Percentiles rank a stretch among this genome's conserved stretches.
Evolutionary conservation across 768 basidiomycete genomes (phyloP).

Genomic region (Boletus huronensis): DNA sequence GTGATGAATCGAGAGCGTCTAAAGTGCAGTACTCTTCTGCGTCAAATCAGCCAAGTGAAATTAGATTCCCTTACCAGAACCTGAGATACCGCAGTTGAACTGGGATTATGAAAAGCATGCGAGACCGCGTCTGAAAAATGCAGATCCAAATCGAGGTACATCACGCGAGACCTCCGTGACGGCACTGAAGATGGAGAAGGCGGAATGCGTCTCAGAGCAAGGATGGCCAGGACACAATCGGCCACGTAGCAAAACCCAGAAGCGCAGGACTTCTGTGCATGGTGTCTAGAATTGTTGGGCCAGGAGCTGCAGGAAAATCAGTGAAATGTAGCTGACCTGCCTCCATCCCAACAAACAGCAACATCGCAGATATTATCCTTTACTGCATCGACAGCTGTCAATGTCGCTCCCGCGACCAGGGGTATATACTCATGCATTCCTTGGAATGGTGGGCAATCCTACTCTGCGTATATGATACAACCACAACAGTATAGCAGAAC

Average conservation of each 20-base stretch:
- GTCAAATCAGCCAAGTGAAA: neutral
- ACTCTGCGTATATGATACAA: conserved; percentile 2
- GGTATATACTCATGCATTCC: conserved; percentile 66
- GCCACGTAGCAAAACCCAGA: conserved; percentile 95
- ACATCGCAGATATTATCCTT: conserved; percentile 49
- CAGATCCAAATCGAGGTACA: conserved; percentile 92
- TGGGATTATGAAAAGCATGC: conserved; percentile 58
- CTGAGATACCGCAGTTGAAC: conserved; percentile 37
- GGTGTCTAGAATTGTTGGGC: conserved; percentile 52
- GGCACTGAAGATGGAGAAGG: conserved; percentile 15
- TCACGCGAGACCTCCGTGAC: conserved; percentile 52
- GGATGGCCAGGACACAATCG: conserved; percentile 79
- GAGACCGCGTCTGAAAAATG: conserved; percentile 91
- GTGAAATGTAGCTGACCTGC: conserved; percentile 46
- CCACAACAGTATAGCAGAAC: neutral
- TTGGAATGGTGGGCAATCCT: conserved; percentile 84
- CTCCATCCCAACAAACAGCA: conserved; percentile 90
- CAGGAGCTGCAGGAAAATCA: neutral
- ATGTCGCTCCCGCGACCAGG: conserved; percentile 71
- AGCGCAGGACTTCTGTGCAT: conserved; percentile 73
- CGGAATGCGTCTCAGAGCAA: conserved; percentile 53
- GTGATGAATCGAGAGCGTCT: conserved; percentile 87
- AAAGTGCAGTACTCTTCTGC: neutral
- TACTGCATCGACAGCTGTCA: conserved; percentile 68
- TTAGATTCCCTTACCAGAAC: conserved; percentile 39